Conservation (phyloP, 257 asterid species). For the Craterostigma plantagineum region DNA sequence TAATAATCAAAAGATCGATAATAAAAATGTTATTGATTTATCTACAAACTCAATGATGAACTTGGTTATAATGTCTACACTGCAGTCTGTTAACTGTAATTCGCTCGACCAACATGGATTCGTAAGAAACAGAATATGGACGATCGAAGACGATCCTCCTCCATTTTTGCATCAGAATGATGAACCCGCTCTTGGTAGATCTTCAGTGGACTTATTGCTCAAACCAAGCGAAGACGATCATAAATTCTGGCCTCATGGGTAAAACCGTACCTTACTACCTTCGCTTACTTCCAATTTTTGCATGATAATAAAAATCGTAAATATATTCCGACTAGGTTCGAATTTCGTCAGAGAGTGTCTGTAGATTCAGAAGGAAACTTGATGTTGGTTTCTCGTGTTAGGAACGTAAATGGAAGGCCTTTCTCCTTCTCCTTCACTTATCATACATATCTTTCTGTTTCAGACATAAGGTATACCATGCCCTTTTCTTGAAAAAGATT, state of each 20-base stretch:
- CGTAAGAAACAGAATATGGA: constrained; percentile 72
- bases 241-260: constrained; percentile 87
- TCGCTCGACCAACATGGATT: constrained; percentile 76
- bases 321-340: constrained; percentile 33
- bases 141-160: constrained; percentile 66
- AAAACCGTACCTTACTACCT: constrained; percentile 6
- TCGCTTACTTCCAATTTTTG: no score
- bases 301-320: no score
- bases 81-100: constrained; percentile 57
- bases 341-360: constrained; percentile 66
- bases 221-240: constrained; percentile 77
- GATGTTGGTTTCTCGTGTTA: constrained; percentile 61
- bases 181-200: constrained; percentile 47
- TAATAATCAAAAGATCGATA: constrained; percentile 4
- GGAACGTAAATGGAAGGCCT: constrained; percentile 72
- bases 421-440: constrained; percentile 88
- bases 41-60: not conserved
- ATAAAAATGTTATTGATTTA: not conserved
- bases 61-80: not conserved
- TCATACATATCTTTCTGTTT: constrained; percentile 68
- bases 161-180: constrained; percentile 23
- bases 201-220: constrained; percentile 63
- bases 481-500: no score
- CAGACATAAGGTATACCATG: constrained; percentile 69
- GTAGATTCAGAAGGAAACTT: constrained; percentile 69